A percentile compares a stretch with the other conserved stretches of the same genome.
These are phyloP conservation scores for Calocera cornea DNA, from an alignment of 768 basidiomycete genomes.

Conservation along the genomic window DNA sequence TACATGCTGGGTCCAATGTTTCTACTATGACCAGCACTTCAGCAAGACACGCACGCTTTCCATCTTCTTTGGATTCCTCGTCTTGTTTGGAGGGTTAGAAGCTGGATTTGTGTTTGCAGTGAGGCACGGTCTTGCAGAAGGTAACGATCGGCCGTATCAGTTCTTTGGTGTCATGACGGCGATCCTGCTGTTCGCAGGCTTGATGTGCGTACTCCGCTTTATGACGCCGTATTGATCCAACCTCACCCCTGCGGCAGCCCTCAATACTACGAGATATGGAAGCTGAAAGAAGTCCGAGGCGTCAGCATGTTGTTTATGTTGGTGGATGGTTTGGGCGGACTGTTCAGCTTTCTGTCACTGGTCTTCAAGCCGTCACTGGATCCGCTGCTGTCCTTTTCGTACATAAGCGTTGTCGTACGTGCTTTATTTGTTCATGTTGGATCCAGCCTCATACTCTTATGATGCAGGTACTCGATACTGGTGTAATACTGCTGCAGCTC, in stretches of 20 bases:
- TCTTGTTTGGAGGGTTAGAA: conserved; percentile 44
- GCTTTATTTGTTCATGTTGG: background rate
- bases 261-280: conserved; percentile 67
- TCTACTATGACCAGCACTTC: conserved; percentile 44
- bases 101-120: conserved; percentile 45
- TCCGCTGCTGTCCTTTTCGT: conserved; percentile 45
- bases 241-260: conserved; percentile 26
- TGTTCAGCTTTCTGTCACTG: conserved; percentile 60
- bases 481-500: conserved; percentile 45
- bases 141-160: conserved; percentile 29
- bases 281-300: conserved; percentile 46
- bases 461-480: conserved; percentile 43
- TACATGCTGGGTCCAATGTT: conserved; percentile 56
- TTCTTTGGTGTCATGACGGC: conserved; percentile 53
- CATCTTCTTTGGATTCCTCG: conserved; percentile 29
- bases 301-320: conserved; percentile 56
- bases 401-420: conserved; percentile 48
- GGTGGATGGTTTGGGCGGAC: conserved; percentile 54
- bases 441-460: conserved; percentile 6
- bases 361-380: conserved; percentile 52
- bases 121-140: conserved; percentile 30
- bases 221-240: background rate
- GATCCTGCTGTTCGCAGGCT: conserved; percentile 39
- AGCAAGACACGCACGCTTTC: conserved; percentile 25
- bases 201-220: conserved; percentile 27